Percentiles rank a stretch among this genome's conserved stretches.
These are phyloP conservation scores for Asterochloris sp. DNA, from an alignment of 139 green algal genomes.

Conservation along the genomic window DNA sequence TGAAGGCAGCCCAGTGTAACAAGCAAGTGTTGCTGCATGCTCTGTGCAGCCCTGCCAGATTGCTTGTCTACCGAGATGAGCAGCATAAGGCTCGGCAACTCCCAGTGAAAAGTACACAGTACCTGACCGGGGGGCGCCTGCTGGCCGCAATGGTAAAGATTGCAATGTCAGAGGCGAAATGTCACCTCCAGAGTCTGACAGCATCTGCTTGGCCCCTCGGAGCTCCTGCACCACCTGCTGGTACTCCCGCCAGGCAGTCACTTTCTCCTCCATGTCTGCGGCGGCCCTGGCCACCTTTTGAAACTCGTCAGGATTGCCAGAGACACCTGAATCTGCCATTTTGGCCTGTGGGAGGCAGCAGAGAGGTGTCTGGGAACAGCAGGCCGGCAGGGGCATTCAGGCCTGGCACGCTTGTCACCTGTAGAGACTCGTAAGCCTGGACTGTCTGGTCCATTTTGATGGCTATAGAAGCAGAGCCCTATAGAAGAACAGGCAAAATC, in stretches of 20 bases:
- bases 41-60: too few species aligned
- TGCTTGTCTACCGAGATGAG: too few species aligned
- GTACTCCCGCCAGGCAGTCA: constrained; percentile 56
- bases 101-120: too few species aligned
- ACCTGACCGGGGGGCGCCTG: too few species aligned
- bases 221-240: constrained; percentile 55
- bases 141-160: not conserved
- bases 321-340: constrained; percentile 78
- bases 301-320: constrained; percentile 66
- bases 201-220: constrained; percentile 56
- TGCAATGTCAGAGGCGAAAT: not conserved
- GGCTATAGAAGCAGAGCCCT: too few species aligned
- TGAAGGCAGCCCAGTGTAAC: too few species aligned
- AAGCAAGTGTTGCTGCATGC: too few species aligned
- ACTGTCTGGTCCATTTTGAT: constrained; percentile 25
- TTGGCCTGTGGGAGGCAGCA: constrained; percentile 37
- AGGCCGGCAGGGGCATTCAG: not conserved
- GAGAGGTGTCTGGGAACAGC: not conserved
- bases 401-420: constrained; percentile 1
- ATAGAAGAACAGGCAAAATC: too few species aligned
- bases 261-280: constrained; percentile 65
- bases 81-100: too few species aligned
- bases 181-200: constrained; percentile 51
- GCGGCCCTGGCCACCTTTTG: constrained; percentile 73
- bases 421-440: constrained; percentile 28